phyloP scores from a whole-genome alignment of 1,139 yeast genomes.

The Hansenula lynferdii region DNA sequence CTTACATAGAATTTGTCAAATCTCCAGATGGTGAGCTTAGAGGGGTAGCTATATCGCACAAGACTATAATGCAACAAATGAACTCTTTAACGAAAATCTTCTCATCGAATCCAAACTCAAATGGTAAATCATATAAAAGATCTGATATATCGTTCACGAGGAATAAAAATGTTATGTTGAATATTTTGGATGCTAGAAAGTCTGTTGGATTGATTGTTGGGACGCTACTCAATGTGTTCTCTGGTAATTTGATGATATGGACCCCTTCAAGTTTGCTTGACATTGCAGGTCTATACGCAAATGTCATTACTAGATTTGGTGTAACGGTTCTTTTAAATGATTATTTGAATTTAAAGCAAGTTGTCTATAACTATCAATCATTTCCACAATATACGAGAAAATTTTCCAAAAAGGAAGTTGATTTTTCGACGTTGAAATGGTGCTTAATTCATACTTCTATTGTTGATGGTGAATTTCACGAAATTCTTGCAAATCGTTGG shows the following conservation, averaged over 20 bases:
- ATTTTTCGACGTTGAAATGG: slow-evolving; percentile 79
- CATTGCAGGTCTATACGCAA: slow-evolving; percentile 84
- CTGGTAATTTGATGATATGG: slow-evolving; percentile 83
- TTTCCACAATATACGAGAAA: slow-evolving; percentile 83
- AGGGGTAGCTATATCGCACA: slow-evolving; percentile 90
- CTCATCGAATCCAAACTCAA: slow-evolving; percentile 50
- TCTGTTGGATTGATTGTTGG: slow-evolving; percentile 88
- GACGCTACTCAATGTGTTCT: slow-evolving; percentile 70
- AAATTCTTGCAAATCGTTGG: slow-evolving; percentile 88
- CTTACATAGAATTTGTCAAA: slow-evolving; percentile 89
- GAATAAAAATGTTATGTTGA: slow-evolving; percentile 42
- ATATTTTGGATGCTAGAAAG: slow-evolving; percentile 80
- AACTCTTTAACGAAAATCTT: slow-evolving; percentile 64
- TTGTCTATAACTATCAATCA: slow-evolving; percentile 88
- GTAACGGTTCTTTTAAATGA: slow-evolving; percentile 80
- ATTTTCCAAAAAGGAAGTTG: slow-evolving; percentile 73
- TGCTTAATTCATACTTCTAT: slow-evolving; percentile 88
- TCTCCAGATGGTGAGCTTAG: slow-evolving; percentile 89
- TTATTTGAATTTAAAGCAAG: slow-evolving; percentile 86
- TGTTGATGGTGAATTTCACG: slow-evolving; percentile 91
- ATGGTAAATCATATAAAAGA: slow-evolving; percentile 29
- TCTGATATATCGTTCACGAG: slow-evolving; percentile 31
- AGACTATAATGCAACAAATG: slow-evolving; percentile 88
- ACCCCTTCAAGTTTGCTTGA: slow-evolving; percentile 73
- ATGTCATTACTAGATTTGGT: slow-evolving; percentile 62